These are phyloP conservation scores for Biscogniauxia sp. DNA, from an alignment of 2,329 filamentous ascomycete genomes.

Conservation along the genomic window DNA sequence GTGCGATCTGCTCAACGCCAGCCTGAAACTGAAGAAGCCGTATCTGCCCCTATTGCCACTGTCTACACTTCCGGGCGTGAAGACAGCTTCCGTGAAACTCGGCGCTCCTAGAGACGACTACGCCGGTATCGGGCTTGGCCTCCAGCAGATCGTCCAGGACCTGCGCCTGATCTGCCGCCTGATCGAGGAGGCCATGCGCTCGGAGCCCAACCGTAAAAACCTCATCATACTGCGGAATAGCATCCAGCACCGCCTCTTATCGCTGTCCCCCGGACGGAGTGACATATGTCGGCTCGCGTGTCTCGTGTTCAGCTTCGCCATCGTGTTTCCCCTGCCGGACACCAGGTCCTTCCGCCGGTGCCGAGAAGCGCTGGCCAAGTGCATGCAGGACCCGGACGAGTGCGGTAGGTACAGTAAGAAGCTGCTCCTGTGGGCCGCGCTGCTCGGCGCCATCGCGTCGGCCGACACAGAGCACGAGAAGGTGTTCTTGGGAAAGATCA, in stretches of 20 bases:
- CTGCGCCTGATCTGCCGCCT: neutral
- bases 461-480: neutral
- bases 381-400: neutral
- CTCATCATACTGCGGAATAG: neutral
- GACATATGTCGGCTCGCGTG: neutral
- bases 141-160: neutral
- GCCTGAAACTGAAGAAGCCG: neutral
- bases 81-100: neutral
- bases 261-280: neutral
- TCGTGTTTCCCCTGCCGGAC: neutral
- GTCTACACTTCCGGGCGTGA: neutral
- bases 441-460: neutral
- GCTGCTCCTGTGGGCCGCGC: neutral
- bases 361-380: neutral
- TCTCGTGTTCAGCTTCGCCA: neutral
- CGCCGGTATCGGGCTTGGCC: neutral
- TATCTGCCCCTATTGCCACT: neutral
- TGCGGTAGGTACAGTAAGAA: neutral
- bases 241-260: neutral
- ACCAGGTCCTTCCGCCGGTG: neutral
- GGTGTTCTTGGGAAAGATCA: neutral
- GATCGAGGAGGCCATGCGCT: neutral
- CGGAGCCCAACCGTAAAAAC: neutral
- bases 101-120: neutral
- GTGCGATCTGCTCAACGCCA: neutral